Base-by-base conservation (phyloP, 192 early-diverging fungal genomes). In the Geranomyces variabilis region DNA sequence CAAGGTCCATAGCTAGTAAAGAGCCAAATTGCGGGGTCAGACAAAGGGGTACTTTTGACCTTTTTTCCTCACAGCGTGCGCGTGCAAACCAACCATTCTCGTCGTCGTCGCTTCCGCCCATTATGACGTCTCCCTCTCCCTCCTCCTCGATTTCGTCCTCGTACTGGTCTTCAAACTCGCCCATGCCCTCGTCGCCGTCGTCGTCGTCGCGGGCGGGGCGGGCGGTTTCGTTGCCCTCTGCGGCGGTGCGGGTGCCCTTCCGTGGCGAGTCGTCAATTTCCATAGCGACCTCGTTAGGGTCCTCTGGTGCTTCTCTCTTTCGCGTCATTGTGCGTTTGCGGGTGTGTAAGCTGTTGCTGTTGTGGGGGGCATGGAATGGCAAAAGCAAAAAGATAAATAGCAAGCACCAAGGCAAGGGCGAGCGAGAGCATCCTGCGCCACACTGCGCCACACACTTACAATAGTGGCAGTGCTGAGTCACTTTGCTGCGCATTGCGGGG, bases 91-190 rank as follows among this genome's bases (percentile, higher is more conserved):
- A n/a, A 53, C 81, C 81, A 74, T 61, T 80, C 9, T 87, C 90
- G 30, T 86, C 89, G 26, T 91, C 83, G 58, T 89, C 86, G 61
- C 81, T 80, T n/a, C 89, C 87, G 47, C 79, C 49, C 7, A 47
- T 75, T 43, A 82, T 69, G 31, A 81, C 70, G 17, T 75, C 80
- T 21, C 88, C 88, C 36, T 68, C 76, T n/a, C 92, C 88, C 33
- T 88, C 93, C 65, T 87, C 84, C 72, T 86, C 89, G 30, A 87
- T 67, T 74, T 94, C 94, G 79, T 97, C 96, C 64, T 95, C 95
- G 80, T 81, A 97, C 31, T 90, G 85, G 78, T 97, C 96, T 77
- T 97, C 94, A 69, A 94, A 97, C 80, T 93, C 91, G 70, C 91
- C 92, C 85, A 92, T 89, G n/a, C 79, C 89, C 57, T 86, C 88